Evolutionary conservation across 1,284 basidiomycete genomes (phyloP), one percentile per base, ranked within the genome.

Genomic region (Lignosus rhinocerotis): DNA sequence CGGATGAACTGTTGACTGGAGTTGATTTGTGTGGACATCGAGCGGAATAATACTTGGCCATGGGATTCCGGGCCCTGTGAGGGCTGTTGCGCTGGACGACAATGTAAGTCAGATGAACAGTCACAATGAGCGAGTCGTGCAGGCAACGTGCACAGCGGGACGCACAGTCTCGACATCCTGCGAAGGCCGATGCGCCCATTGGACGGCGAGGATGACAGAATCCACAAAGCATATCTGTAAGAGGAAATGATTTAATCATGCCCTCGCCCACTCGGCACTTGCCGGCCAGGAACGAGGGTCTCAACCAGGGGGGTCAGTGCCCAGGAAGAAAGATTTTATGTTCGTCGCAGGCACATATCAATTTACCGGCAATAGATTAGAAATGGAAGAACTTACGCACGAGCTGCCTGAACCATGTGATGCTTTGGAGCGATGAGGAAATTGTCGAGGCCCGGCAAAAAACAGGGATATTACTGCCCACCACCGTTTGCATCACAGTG

Each of bases 201-300:
- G 55, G 48, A 30, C 41, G 34, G 17, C 43, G 25, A 25, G 14
- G 14, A n/a, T 42, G 39, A 42, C 14, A 3, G n/a, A 21, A 44
- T 1, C 11, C 21, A 25, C 17, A 44, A 44, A 12, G 21, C 43
- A 44, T 25, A 12, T 5, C 53, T 48, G 31, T 14, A 49, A 53
- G 25, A 39, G 56, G 56, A 8, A 50, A 34, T 51, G 41, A 51
- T 46, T 51, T 59, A 52, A 62, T 49, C 43, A 45, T 14, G 48
- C 32, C 34, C 38, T 42, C 51, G 36, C 48, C 36, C 21, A 19
- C 19, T 39, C 54, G 51, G 61, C 48, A 43, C 38, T 6, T 57
- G 54, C 51, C 59, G 51, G 44, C 56, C 57, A 61, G 59, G 62
- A 61, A 64, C 59, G 38, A 33, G 62, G 62, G 59, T 48, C 41